Conservation (phyloP, 768 basidiomycete genomes). For the Lyophyllum atratum region DNA sequence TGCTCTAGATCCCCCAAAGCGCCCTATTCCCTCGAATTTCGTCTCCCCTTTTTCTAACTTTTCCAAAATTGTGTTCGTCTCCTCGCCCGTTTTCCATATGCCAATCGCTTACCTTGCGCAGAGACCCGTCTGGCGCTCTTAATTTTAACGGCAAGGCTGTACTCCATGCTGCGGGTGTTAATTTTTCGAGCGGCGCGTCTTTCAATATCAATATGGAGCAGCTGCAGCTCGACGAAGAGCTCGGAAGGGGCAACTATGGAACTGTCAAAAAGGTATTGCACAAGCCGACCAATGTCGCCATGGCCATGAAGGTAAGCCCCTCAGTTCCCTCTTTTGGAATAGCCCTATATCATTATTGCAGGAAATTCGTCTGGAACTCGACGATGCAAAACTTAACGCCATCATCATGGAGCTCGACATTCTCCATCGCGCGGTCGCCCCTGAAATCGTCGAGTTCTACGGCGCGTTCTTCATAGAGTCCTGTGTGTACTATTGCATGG, state of each 20-base stretch:
- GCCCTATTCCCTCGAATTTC: slow-evolving; percentile 43
- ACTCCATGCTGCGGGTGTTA: slow-evolving; percentile 81
- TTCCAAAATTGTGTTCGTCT: slow-evolving; percentile 81
- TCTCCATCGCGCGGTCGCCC: slow-evolving; percentile 88
- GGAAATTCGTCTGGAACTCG: slow-evolving; percentile 98
- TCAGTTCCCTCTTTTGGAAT: slow-evolving; percentile 5
- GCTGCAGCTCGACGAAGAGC: slow-evolving; percentile 87
- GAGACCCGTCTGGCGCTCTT: slow-evolving; percentile 94
- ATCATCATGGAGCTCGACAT: slow-evolving; percentile 99
- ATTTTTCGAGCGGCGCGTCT: slow-evolving; percentile 87
- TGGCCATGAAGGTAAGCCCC: slow-evolving; percentile 94
- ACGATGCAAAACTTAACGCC: slow-evolving; percentile 88
- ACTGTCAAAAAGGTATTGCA: slow-evolving; percentile 96
- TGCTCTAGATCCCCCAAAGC: slow-evolving; percentile 38
- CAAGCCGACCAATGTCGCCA: slow-evolving; percentile 89
- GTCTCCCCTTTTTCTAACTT: slow-evolving; percentile 91
- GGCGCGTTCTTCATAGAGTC: slow-evolving; percentile 99
- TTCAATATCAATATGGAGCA: slow-evolving; percentile 96
- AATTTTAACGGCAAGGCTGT: slow-evolving; percentile 94
- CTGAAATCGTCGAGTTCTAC: slow-evolving; percentile 96
- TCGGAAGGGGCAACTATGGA: slow-evolving; percentile 96
- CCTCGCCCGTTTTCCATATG: background rate
- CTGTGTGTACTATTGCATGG: slow-evolving; percentile 99
- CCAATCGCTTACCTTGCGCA: slow-evolving; percentile 31
- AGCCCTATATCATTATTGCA: slow-evolving; percentile 30